Evolutionary conservation across 1,284 basidiomycete species (phyloP), one percentile per base, ranked within the genome.

Genomic region (Taiwanofungus camphoratus): DNA sequence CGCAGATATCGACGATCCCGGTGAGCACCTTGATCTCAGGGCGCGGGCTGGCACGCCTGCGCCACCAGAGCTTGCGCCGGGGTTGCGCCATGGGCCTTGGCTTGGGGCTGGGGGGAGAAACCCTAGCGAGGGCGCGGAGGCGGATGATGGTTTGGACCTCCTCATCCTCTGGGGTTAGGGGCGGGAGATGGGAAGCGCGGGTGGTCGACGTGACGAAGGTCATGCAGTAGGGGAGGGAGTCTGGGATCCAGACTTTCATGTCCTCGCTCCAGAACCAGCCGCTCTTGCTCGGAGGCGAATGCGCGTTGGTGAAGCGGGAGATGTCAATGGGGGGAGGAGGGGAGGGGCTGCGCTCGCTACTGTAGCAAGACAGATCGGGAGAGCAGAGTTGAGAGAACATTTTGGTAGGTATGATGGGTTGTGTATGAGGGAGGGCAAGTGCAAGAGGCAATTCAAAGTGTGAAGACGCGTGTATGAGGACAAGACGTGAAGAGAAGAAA

Each of bases 241-340:
- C 39, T 27, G 46, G 46, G 9, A 48, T 32, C 46, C 46, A 48
- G 35, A 48, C 46, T 16, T 35, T 18, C 46, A 48, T 48, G 16
- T 39, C 40, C 7, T 48, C 42, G 39, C 42, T 44, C 46, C 46
- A 48, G 38, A 30, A 18, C 42, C 42, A 48, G 35, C 42, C 42
- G 22, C 29, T 27, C 9, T 26, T 19, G 19, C 11, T 12, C 27
- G 46, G 46, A 12, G 46, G 41, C 3, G 29, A 19, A 18, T 20
- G 12, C 19, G 38, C 37, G 35, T 48, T 21, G 29, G 34, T 32
- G 39, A 39, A 44, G 34, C 31, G 32, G 42, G 19, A 26, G 39
- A 48, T 39, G 29, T 44, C 20, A 31, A 42, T 1, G 15, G 9
- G 13, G 27, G 16, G 15, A 6, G 39, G 22, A 29, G 29, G 26